phyloP scores from a whole-genome alignment of 495 filamentous ascomycete species.

The Penicillium coprophilum region DNA sequence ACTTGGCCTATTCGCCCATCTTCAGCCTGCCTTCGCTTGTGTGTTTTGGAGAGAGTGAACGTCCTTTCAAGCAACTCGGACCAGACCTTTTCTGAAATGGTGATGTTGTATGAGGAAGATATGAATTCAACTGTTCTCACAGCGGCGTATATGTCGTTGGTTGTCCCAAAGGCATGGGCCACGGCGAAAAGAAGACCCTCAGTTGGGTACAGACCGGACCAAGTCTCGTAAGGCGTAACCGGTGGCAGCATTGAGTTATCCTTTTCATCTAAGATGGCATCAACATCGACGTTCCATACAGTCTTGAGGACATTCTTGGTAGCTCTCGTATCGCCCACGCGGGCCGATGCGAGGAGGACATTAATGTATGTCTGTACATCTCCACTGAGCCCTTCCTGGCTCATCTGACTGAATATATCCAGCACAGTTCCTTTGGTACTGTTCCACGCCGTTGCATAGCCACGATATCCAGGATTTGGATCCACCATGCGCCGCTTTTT shows the following conservation, averaged over 20 bases:
- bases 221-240: constrained; percentile 32
- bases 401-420: constrained; percentile 52
- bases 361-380: constrained; percentile 58
- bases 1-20: constrained; percentile 31
- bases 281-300: constrained; percentile 60
- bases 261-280: constrained; percentile 31
- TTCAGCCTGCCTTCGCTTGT: constrained; percentile 17
- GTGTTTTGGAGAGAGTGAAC: constrained; percentile 47
- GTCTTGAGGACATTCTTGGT: constrained; percentile 51
- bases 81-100: constrained; percentile 54
- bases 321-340: constrained; percentile 52
- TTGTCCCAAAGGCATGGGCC: constrained; percentile 58
- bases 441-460: constrained; percentile 31
- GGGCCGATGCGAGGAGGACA: constrained; percentile 54
- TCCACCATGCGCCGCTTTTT: constrained; percentile 25
- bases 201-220: constrained; percentile 57
- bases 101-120: constrained; percentile 53
- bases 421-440: constrained; percentile 41
- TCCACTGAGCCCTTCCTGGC: constrained; percentile 38
- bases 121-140: constrained; percentile 56
- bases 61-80: constrained; percentile 58
- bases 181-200: constrained; percentile 54
- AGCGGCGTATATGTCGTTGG: constrained; percentile 54
- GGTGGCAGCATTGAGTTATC: constrained; percentile 29
- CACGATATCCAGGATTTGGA: constrained; percentile 27